phyloP scores from a whole-genome alignment of 345 rosid species.

The Leavenworthia alabamica region DNA sequence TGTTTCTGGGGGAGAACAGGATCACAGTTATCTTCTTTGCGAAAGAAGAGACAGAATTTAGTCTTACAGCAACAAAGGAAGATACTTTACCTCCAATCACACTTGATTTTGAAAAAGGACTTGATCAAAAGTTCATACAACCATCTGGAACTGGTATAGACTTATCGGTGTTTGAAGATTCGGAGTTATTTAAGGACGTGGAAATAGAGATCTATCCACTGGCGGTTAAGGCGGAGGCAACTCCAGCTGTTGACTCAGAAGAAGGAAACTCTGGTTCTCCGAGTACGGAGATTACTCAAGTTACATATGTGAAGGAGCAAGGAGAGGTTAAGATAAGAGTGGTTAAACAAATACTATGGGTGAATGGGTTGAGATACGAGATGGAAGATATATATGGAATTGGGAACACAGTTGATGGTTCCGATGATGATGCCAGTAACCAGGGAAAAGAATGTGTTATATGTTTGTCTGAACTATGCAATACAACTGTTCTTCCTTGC shows the following conservation, averaged over 20 bases:
- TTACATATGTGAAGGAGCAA: slow-evolving; percentile 43
- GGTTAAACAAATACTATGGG: slow-evolving; percentile 62
- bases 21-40: slow-evolving; percentile 67
- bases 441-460: slow-evolving; percentile 72
- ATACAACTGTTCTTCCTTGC: slow-evolving; percentile 79
- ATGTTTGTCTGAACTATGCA: slow-evolving; percentile 74
- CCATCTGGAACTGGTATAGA: slow-evolving; percentile 68
- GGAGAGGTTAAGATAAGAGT: slow-evolving; percentile 46
- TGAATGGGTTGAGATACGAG: slow-evolving; percentile 57
- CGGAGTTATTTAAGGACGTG: slow-evolving; percentile 34
- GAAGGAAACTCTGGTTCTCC: slow-evolving; percentile 25
- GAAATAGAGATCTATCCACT: slow-evolving; percentile 47
- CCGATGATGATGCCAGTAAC: slow-evolving; percentile 16
- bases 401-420: slow-evolving; percentile 48
- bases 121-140: slow-evolving; percentile 71
- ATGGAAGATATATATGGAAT: slow-evolving; percentile 78
- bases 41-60: slow-evolving; percentile 47
- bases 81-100: slow-evolving; percentile 44
- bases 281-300: slow-evolving; percentile 59
- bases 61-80: slow-evolving; percentile 49
- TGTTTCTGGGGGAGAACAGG: slow-evolving; percentile 32
- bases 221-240: slow-evolving; percentile 57
- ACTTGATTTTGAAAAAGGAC: slow-evolving; percentile 54
- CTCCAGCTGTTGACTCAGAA: slow-evolving; percentile 19
- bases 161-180: slow-evolving; percentile 52